Evolutionary conservation across 129 eudicot genomes (phyloP).

Genomic region (Solidago caesia): DNA sequence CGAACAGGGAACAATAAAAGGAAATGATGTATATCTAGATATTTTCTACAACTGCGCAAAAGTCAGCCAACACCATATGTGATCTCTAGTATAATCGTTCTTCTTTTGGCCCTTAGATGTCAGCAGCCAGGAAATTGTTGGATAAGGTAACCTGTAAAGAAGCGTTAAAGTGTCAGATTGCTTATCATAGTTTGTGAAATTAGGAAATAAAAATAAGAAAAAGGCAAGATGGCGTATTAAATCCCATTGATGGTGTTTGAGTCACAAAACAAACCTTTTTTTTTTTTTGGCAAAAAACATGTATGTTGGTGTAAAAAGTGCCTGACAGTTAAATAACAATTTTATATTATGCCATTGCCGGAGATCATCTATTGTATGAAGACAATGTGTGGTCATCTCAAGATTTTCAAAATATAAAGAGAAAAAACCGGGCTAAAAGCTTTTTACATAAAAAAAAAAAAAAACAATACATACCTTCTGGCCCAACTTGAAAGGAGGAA

Average conservation of each 20-base stretch:
- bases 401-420: background rate
- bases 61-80: background rate
- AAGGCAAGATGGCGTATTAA: background rate
- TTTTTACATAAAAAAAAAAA: background rate
- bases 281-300: background rate
- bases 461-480: constrained; percentile 56
- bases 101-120: constrained; percentile 33
- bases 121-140: constrained; percentile 64
- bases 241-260: background rate
- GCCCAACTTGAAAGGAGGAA: constrained; percentile 75
- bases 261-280: background rate
- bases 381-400: too few species aligned
- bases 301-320: too few species aligned
- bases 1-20: background rate
- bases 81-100: background rate
- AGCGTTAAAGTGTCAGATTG: background rate
- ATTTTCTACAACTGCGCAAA: background rate
- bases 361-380: too few species aligned
- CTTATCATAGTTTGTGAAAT: background rate
- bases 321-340: too few species aligned
- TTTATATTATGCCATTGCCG: too few species aligned
- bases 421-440: background rate
- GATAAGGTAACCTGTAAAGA: constrained; percentile 58
- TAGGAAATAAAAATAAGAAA: background rate
- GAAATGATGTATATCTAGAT: background rate